phyloP scores from a whole-genome alignment of 352 stramenopile species.

The Aphanomyces stellatus region DNA sequence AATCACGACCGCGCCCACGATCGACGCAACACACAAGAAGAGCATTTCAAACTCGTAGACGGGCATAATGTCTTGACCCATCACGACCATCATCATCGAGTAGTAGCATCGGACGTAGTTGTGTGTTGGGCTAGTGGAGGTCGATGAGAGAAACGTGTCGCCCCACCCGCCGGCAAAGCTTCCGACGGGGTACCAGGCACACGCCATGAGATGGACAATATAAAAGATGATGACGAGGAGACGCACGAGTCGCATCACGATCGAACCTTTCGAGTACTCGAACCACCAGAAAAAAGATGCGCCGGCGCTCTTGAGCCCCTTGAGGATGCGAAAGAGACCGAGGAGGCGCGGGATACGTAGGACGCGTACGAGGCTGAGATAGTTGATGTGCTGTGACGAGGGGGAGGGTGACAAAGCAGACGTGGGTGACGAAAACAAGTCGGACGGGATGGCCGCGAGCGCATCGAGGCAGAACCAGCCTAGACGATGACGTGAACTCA shows the following conservation, averaged over 20 bases:
- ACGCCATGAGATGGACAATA: conserved; percentile 44
- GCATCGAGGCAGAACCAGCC: conserved; percentile 23
- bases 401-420: no score
- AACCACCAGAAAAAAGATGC: conserved; percentile 34
- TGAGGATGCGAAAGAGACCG: conserved; percentile 28
- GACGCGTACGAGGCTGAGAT: conserved; percentile 13
- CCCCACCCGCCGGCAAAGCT: not conserved
- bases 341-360: conserved; percentile 19
- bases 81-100: conserved; percentile 34
- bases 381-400: no score
- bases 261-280: conserved; percentile 38
- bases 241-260: conserved; percentile 33
- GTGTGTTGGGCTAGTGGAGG: conserved; percentile 6
- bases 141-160: conserved; percentile 21
- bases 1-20: conserved; percentile 44
- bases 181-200: conserved; percentile 32
- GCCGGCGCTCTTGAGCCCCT: conserved; percentile 24
- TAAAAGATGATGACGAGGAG: conserved; percentile 34
- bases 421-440: no score
- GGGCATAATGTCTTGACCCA: conserved; percentile 38
- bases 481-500: no score
- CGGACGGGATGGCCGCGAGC: conserved; percentile 9
- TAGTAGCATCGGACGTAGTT: conserved; percentile 39
- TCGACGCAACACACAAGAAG: conserved; percentile 33
- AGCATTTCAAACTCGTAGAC: conserved; percentile 27